Evolutionary conservation across 2,329 filamentous ascomycete genomes (phyloP), one percentile per base, ranked within the genome.

Genomic region (Colletotrichum godetiae): DNA sequence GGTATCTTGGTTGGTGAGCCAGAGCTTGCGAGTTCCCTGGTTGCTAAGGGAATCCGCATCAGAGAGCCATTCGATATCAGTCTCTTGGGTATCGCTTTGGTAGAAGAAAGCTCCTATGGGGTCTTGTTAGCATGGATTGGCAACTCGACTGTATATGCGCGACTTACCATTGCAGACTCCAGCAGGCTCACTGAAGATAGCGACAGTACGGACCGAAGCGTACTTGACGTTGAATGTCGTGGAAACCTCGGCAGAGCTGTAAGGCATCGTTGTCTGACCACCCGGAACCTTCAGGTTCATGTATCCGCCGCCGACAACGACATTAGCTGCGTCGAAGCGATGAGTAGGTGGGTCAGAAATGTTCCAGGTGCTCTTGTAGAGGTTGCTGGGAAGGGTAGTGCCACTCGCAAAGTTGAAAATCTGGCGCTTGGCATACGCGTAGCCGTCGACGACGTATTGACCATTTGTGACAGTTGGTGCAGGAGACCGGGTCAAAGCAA

Each of bases 1-100:
- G 4, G 67, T 71, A 53, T 80, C 80, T 42, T 81, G 80, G 75
- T 81, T 81, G 3, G 79, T 81, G 33, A 80, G 60, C 79, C 79
- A 81, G 27, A 81, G 58, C 19, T 73, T 68, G n/a, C 77, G 76
- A 13, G 73, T 70, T 4, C 80, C 80, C 3, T 22, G 42, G 49
- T 81, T 80, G 46, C 79, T 80, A 7, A 74, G 31, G 1, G 78
- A 80, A 1, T 72, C 72, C 12, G 76, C 42, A 13, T 81, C 79
- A 0, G 80, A 81, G 15, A 81, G 78, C 80, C 80, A 81, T 63
- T 81, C 80, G 7, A 81, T 81, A 2, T 81, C 80, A 1, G 76
- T 77, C 60, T 81, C 80, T 29, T 81, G 80, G 5, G 64, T 77
- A 15, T 79, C 76, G 0, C 69, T 75, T 7, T 76, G 22, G 66